Base-by-base conservation (phyloP, 2,329 filamentous ascomycete genomes). In the Teratosphaeria zuluensis region DNA sequence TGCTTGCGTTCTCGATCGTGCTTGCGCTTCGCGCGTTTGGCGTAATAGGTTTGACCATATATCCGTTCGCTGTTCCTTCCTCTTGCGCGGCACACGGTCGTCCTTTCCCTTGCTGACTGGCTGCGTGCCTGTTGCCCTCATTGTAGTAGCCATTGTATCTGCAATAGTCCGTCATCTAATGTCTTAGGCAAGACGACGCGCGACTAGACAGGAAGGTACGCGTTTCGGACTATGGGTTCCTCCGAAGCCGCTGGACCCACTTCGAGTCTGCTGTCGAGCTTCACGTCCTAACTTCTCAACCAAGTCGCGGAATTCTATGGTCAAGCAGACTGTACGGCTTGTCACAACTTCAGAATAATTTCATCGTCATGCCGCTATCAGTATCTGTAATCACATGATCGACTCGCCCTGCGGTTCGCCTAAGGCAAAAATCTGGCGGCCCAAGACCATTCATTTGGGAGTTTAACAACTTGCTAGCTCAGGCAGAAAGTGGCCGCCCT, bases 11-110 rank as follows among this genome's bases (percentile, higher is more conserved):
- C 66, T 63, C 57, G 58, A 66, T n/a, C 70, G 68, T 35, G 70
- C 67, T 63, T 72, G 70, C 21, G 70, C 70, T 64, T 70, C 67
- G 57, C 68, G 68, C 30, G 70, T 72, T 58, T 70, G 68, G 55
- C 68, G 66, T 9, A 72, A 65, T 54, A 72, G 66, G 58, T 61
- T 64, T 32, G 68, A 66, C 70, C 70, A 72, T 61, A 71, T 72
- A 35, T 72, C 70, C 12, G 63, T 65, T 6, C 69, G 67, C 52
- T 64, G 62, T 33, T 68, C 68, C 56, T 70, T 69, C 38, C 64
- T 66, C 38, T 28, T 35, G 28, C 54, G 54, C 52, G n/a, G 5
- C 42, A 11, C 9, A 16, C 42, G 42, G 19, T 48, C 42, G 16
- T 48, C 42, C 4, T n/a, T 48, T 1, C 4, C 16, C 42, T n/a